Conservation (phyloP, 2,329 filamentous ascomycete genomes). For the Aureobasidium namibiae region DNA sequence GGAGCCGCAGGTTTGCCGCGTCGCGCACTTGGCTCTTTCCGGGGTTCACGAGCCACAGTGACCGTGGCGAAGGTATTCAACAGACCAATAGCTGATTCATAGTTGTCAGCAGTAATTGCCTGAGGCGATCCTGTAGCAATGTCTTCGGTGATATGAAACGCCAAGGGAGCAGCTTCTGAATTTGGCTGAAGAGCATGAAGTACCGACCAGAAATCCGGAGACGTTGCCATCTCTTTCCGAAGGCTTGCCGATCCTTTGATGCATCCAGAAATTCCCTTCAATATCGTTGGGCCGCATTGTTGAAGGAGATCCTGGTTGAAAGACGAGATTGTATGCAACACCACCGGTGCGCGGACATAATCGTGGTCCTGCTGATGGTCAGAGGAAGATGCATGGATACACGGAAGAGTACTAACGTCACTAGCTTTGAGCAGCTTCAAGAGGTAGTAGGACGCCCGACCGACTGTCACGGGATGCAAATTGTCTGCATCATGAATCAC, state of each 20-base stretch:
- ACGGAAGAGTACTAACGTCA: conserved; percentile 55
- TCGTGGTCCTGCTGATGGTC: conserved; percentile 59
- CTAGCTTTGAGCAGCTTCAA: conserved; percentile 72
- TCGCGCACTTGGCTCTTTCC: conserved; percentile 29
- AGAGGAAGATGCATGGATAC: conserved; percentile 1
- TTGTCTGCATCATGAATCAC: conserved; percentile 71
- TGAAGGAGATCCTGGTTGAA: conserved; percentile 71
- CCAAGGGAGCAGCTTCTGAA: conserved; percentile 60
- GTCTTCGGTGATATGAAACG: conserved; percentile 80
- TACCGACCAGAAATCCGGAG: conserved; percentile 94
- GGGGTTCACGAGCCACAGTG: conserved; percentile 62
- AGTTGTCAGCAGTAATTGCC: conserved; percentile 90
- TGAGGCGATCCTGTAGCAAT: conserved; percentile 64
- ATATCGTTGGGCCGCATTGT: conserved; percentile 64
- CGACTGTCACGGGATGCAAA: conserved; percentile 75
- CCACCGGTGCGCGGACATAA: conserved; percentile 82
- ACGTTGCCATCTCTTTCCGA: conserved; percentile 87
- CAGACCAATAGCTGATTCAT: conserved; percentile 75
- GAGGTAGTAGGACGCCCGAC: conserved; percentile 78
- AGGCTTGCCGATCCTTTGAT: conserved; percentile 70
- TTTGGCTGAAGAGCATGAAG: conserved; percentile 65
- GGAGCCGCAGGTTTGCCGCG: conserved; percentile 43
- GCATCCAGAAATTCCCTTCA: conserved; percentile 72
- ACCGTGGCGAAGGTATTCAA: conserved; percentile 85
- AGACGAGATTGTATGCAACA: conserved; percentile 84